These are phyloP conservation scores for Wickerhamiella galacta DNA, from an alignment of 805 yeast genomes.

Conservation along the genomic window DNA sequence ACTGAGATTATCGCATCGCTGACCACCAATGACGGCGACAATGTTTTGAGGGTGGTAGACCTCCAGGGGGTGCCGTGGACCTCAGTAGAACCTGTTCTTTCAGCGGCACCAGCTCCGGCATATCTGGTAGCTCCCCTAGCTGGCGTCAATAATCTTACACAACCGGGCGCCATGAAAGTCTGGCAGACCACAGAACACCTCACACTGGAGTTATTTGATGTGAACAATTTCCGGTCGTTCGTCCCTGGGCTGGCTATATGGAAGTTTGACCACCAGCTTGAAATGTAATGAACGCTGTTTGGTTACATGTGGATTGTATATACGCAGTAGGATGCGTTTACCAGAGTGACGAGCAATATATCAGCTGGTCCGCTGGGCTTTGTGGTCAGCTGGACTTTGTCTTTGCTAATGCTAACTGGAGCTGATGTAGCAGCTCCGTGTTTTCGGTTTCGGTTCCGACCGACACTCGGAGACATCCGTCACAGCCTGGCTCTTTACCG, in stretches of 20 bases:
- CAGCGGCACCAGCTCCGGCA: conserved; percentile 9
- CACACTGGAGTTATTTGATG: conserved; percentile 63
- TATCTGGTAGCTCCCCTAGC: conserved; percentile 28
- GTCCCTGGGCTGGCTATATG: conserved; percentile 35
- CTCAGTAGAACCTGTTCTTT: conserved; percentile 16
- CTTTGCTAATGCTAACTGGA: conserved; percentile 21
- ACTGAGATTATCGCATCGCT: conserved; percentile 1
- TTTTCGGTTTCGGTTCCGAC: conserved; percentile 76
- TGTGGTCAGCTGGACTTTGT: too few relatives aligned
- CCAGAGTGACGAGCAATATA: too few relatives aligned
- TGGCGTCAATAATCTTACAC: neutral
- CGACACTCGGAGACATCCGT: conserved; percentile 74
- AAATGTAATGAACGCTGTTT: too few relatives aligned
- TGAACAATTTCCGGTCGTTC: conserved; percentile 29
- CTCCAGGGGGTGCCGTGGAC: conserved; percentile 31
- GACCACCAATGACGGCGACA: conserved; percentile 3
- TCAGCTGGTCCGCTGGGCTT: too few relatives aligned
- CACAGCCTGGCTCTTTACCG: conserved; percentile 80
- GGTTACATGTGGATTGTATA: too few relatives aligned
- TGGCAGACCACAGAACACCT: conserved; percentile 29
- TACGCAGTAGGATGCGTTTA: too few relatives aligned
- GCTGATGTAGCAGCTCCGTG: conserved; percentile 33
- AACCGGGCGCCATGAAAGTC: conserved; percentile 1
- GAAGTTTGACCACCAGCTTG: conserved; percentile 6
- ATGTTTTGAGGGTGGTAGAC: conserved; percentile 24